Evolutionary conservation across 2,329 filamentous ascomycete species (phyloP).

Genomic region (Blastomyces silverae): DNA sequence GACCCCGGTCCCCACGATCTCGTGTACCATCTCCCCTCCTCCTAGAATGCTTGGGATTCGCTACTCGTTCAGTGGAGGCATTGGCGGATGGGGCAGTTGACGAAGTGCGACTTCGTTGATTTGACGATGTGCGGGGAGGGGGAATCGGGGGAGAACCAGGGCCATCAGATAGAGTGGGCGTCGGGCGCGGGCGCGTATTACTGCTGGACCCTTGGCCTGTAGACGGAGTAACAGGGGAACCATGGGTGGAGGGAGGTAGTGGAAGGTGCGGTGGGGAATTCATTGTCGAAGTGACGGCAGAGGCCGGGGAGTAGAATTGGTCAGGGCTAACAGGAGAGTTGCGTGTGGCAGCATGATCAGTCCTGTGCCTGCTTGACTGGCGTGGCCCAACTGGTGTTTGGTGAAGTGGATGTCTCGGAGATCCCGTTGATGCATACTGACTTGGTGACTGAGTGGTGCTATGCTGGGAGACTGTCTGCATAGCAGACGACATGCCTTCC

Average conservation of each 20-base stretch:
- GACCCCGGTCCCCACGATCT: conserved; percentile 29
- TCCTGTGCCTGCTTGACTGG: conserved; percentile 20
- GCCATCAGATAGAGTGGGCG: conserved; percentile 41
- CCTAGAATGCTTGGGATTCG: conserved; percentile 38
- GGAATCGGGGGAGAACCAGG: conserved; percentile 60
- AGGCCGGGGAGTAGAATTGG: conserved; percentile 30
- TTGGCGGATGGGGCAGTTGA: conserved; percentile 34
- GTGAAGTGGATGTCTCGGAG: conserved; percentile 47
- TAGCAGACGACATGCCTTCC: conserved; percentile 57
- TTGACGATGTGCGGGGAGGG: conserved; percentile 76
- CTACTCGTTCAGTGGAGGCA: conserved; percentile 32
- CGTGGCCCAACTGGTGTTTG: conserved; percentile 43
- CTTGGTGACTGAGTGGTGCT: conserved; percentile 44
- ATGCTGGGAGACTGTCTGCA: conserved; percentile 56
- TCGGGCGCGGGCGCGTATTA: conserved; percentile 24
- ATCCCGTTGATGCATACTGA: conserved; percentile 40
- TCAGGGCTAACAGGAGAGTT: conserved; percentile 26
- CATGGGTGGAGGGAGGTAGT: conserved; percentile 37
- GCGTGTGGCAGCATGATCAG: conserved; percentile 19
- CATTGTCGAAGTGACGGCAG: conserved; percentile 38
- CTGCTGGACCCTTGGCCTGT: conserved; percentile 15
- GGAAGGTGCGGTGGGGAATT: conserved; percentile 42
- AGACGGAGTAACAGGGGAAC: conserved; percentile 37
- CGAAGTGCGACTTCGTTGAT: conserved; percentile 45
- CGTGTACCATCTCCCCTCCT: conserved; percentile 35